A percentile compares a stretch with the other conserved stretches of the same genome.
phyloP scores from a whole-genome alignment of 2,329 filamentous ascomycete species.

The Sphaerostilbella broomeana region DNA sequence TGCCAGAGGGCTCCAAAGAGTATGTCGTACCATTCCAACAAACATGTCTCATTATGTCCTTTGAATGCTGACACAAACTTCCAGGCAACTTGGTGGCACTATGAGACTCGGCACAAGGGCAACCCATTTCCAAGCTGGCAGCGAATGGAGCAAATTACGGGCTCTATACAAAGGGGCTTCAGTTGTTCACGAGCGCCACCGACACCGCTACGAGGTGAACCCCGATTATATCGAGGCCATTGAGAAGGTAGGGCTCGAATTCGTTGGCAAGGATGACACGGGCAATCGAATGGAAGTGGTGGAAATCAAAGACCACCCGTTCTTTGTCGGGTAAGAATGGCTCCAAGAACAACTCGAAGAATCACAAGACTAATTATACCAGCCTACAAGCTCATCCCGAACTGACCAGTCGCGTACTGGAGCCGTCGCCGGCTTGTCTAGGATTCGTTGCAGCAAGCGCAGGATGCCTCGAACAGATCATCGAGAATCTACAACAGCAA shows the following conservation, averaged over 20 bases:
- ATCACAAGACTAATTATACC: not conserved
- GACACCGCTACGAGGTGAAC: constrained; percentile 89
- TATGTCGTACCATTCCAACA: constrained; percentile 18
- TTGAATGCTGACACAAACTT: constrained; percentile 1
- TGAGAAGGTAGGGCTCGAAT: constrained; percentile 61
- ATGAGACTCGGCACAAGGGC: constrained; percentile 77
- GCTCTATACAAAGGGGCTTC: constrained; percentile 59
- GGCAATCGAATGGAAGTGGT: constrained; percentile 77
- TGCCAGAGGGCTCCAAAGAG: constrained; percentile 64
- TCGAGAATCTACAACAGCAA: constrained; percentile 8
- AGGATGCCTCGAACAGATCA: constrained; percentile 51
- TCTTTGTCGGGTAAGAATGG: constrained; percentile 51
- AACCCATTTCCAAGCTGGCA: constrained; percentile 67
- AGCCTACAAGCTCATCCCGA: constrained; percentile 78
- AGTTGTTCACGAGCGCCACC: constrained; percentile 65
- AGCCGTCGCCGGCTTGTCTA: constrained; percentile 46
- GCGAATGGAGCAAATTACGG: constrained; percentile 72
- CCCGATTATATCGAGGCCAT: constrained; percentile 66
- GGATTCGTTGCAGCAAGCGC: constrained; percentile 77
- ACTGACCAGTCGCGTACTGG: constrained; percentile 52
- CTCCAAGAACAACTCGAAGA: not conserved
- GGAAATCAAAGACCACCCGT: constrained; percentile 77
- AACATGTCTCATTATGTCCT: no score
- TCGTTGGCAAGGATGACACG: constrained; percentile 73
- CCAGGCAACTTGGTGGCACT: constrained; percentile 62